These are phyloP conservation scores for Tephrocybe sp. DNA, from an alignment of 768 basidiomycete genomes.

Conservation along the genomic window DNA sequence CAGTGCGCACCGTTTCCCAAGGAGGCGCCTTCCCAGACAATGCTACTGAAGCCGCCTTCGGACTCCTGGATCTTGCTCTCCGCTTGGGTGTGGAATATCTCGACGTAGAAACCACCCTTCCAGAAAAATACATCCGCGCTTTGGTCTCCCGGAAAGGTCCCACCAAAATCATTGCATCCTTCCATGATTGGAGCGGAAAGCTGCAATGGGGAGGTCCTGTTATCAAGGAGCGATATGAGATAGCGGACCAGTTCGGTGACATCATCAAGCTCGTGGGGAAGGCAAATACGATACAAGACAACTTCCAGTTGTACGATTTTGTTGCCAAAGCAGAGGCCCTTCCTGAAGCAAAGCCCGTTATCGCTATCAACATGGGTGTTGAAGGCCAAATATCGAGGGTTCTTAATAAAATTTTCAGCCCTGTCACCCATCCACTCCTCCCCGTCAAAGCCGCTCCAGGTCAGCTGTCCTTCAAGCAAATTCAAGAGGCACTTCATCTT, in stretches of 20 bases:
- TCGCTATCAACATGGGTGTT: conserved; percentile 93
- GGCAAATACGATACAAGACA: conserved; percentile 73
- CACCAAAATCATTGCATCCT: conserved; percentile 87
- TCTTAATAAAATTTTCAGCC: conserved; percentile 82
- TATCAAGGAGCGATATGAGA: conserved; percentile 68
- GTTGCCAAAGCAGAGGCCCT: conserved; percentile 44
- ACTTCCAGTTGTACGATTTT: conserved; percentile 77
- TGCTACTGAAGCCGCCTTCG: conserved; percentile 67
- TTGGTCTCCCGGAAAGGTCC: conserved; percentile 63
- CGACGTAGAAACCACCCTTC: conserved; percentile 85
- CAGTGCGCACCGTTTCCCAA: conserved; percentile 84
- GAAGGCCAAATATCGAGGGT: conserved; percentile 91
- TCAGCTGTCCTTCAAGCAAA: conserved; percentile 85
- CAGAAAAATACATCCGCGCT: conserved; percentile 58
- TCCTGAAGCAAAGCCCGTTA: conserved; percentile 71
- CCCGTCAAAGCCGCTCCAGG: conserved; percentile 90
- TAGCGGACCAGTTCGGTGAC: conserved; percentile 73
- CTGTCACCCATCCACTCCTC: conserved; percentile 87
- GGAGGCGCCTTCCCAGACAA: conserved; percentile 91
- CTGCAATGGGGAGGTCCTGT: conserved; percentile 76
- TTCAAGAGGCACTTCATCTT: conserved; percentile 79
- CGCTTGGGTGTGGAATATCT: conserved; percentile 89
- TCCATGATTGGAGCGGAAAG: conserved; percentile 90
- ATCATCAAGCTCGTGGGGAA: conserved; percentile 93
- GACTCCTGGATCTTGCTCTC: conserved; percentile 76